Conservation (phyloP, 225 moss, liverwort and hornwort species). For the Pseudoscleropodium purum region DNA sequence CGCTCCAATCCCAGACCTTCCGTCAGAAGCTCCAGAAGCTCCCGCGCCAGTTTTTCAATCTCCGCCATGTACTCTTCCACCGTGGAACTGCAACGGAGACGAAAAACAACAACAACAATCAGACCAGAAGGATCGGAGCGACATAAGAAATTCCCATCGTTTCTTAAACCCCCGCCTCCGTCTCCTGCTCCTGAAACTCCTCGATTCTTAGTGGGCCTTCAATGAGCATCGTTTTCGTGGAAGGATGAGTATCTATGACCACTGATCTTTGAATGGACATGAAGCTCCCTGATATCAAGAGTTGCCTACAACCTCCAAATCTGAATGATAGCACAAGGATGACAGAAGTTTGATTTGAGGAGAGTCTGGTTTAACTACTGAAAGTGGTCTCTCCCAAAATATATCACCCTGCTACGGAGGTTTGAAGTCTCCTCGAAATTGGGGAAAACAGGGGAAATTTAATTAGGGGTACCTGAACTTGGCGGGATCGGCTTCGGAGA, state of each 20-base stretch:
- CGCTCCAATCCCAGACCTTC: slow-evolving; percentile 44
- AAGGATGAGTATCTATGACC: neutral
- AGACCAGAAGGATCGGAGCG: neutral
- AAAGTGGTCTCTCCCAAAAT: neutral
- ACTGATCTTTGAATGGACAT: neutral
- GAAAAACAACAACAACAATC: neutral
- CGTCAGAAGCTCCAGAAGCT: slow-evolving; percentile 41
- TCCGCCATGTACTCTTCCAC: slow-evolving; percentile 49
- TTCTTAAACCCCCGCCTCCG: neutral
- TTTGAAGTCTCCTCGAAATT: neutral
- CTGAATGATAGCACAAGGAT: neutral
- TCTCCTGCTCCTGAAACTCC: neutral
- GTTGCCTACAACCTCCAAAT: neutral
- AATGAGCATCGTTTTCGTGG: neutral
- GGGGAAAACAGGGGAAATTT: neutral
- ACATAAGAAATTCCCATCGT: neutral
- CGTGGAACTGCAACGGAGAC: slow-evolving; percentile 16
- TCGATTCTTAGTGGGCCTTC: neutral
- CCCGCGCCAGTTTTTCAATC: slow-evolving; percentile 31
- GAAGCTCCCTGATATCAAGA: neutral
- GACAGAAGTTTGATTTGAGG: neutral
- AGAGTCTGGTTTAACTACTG: neutral
- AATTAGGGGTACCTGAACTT: slow-evolving; percentile 28
- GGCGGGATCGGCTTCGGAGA: slow-evolving; percentile 24
- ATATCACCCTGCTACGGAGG: neutral